Evolutionary conservation across 176 grass and related monocot genomes (phyloP).

Genomic region (Aegilops tauschii): DNA sequence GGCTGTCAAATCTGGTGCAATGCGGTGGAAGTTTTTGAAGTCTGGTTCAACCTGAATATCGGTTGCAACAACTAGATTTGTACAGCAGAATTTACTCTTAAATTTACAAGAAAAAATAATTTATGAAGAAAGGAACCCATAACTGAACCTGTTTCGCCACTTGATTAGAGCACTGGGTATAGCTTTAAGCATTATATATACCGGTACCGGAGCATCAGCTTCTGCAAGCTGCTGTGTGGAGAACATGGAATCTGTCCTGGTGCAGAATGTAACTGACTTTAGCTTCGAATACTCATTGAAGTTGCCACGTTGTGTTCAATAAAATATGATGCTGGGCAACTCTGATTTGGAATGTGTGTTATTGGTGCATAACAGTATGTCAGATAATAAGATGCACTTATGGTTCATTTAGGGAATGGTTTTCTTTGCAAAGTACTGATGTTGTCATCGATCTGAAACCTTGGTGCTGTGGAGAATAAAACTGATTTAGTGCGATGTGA

Average conservation of each 20-base stretch:
- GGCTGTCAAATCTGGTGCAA: background rate
- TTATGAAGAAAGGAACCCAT: background rate
- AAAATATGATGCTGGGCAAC: slow-evolving; percentile 1
- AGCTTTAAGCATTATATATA: background rate
- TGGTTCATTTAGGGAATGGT: background rate
- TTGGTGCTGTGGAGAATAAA: slow-evolving; percentile 8
- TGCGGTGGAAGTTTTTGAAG: background rate
- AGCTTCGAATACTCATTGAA: background rate
- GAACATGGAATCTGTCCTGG: background rate
- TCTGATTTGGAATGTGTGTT: background rate
- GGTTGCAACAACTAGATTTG: background rate
- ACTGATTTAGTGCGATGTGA: background rate
- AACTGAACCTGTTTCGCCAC: background rate
- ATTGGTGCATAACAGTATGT: background rate
- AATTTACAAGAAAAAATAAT: background rate
- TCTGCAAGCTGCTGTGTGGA: background rate
- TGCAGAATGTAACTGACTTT: background rate
- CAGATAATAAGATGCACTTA: background rate
- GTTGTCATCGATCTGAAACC: background rate
- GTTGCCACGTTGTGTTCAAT: background rate
- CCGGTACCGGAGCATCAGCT: background rate
- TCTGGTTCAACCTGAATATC: background rate
- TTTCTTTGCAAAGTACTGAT: background rate
- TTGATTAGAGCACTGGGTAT: background rate
- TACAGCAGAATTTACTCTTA: background rate